Conservation (phyloP, 2,329 filamentous ascomycete species). For the Parastagonospora avenae region DNA sequence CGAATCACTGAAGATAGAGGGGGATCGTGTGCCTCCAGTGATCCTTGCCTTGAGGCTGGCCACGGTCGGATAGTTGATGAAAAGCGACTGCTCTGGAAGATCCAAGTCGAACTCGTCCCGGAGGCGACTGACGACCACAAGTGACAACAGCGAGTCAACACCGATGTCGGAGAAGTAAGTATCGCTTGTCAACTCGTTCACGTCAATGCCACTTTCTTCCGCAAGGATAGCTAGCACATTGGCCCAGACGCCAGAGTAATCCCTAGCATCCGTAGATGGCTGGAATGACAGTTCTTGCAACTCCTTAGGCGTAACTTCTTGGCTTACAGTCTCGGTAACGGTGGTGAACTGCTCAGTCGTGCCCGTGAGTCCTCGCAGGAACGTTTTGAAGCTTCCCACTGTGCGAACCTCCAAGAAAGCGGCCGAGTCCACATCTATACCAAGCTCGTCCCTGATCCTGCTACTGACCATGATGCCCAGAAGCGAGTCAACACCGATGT, state of each 20-base stretch:
- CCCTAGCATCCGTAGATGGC: constrained; percentile 12
- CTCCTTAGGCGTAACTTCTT: background rate
- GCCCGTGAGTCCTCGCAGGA: background rate
- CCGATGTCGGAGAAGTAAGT: constrained; percentile 33
- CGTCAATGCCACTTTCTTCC: constrained; percentile 6
- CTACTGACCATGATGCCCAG: constrained; percentile 22
- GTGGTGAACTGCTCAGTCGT: background rate
- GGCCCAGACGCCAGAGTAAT: constrained; percentile 33
- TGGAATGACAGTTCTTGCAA: background rate
- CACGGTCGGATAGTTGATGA: constrained; percentile 58
- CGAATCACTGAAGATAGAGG: constrained; percentile 40
- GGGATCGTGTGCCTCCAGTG: background rate
- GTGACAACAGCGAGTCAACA: constrained; percentile 35
- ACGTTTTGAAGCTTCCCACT: background rate
- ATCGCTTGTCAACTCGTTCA: constrained; percentile 5
- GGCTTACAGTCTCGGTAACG: background rate
- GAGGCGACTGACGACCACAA: constrained; percentile 23
- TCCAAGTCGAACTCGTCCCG: constrained; percentile 21
- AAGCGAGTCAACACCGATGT: constrained; percentile 37
- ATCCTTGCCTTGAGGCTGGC: constrained; percentile 33
- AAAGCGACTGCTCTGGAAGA: constrained; percentile 28
- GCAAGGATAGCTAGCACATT: constrained; percentile 9
- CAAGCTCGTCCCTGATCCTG: constrained; percentile 30
- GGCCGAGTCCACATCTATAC: constrained; percentile 13
- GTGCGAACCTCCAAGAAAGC: background rate